Conservation (phyloP, 176 grass and related monocot genomes). For the Oryza nivara region DNA sequence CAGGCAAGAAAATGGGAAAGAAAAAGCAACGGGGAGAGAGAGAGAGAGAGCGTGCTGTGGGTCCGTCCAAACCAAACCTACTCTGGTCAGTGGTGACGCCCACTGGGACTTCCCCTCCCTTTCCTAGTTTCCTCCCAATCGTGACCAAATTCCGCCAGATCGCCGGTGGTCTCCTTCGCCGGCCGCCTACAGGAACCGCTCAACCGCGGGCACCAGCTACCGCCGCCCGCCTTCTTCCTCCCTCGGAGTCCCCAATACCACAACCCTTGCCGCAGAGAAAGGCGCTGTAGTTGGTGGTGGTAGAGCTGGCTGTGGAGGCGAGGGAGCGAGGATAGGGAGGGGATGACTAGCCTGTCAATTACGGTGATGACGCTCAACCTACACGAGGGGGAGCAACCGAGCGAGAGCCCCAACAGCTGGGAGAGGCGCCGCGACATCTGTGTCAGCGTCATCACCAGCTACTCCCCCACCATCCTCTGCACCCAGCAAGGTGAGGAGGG, state of each 20-base stretch:
- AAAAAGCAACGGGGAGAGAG: too few species aligned
- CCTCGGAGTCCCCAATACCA: not conserved
- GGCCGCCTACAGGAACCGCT: not conserved
- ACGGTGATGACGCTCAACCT: conserved; percentile 94
- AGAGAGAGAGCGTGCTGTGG: not conserved
- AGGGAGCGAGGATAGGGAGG: conserved; percentile 23
- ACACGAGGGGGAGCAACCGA: conserved; percentile 74
- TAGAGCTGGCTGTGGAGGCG: not conserved
- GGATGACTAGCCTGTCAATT: conserved; percentile 82
- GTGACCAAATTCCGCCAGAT: conserved; percentile 23
- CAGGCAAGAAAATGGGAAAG: too few species aligned
- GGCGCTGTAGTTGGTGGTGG: not conserved
- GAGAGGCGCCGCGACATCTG: conserved; percentile 92
- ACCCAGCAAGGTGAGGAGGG: conserved; percentile 87
- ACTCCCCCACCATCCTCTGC: conserved; percentile 90
- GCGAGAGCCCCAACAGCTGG: conserved; percentile 83
- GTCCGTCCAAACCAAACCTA: not conserved
- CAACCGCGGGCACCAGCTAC: not conserved
- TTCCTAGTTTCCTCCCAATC: conserved; percentile 17
- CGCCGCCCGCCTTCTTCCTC: not conserved
- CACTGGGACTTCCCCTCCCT: not conserved
- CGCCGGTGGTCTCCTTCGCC: not conserved
- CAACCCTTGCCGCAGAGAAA: not conserved
- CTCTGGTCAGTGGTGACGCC: not conserved
- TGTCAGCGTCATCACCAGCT: conserved; percentile 91